Conservation (phyloP, 371 early-diverging fungal genomes). For the Mortierella sp. region DNA sequence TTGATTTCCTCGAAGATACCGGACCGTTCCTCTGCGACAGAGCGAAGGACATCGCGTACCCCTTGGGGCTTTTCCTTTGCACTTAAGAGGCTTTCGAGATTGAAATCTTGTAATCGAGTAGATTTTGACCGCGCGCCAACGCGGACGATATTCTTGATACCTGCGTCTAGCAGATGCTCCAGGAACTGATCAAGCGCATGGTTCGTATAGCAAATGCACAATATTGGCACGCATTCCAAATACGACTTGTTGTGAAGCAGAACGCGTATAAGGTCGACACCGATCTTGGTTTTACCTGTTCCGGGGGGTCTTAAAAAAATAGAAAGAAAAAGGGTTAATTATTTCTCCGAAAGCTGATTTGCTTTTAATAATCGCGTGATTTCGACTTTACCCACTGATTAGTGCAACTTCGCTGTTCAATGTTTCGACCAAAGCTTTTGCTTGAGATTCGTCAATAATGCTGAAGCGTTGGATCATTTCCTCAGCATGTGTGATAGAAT, state of each 20-base stretch:
- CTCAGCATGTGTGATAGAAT: conserved; percentile 13
- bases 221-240: conserved; percentile 57
- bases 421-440: conserved; percentile 53
- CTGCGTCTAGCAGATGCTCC: conserved; percentile 56
- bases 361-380: not conserved
- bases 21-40: not conserved
- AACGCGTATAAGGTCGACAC: conserved; percentile 60
- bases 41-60: conserved; percentile 21
- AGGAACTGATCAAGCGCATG: conserved; percentile 71
- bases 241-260: conserved; percentile 51
- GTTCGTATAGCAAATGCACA: conserved; percentile 66
- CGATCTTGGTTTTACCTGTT: conserved; percentile 66
- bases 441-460: conserved; percentile 53
- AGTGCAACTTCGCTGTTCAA: conserved; percentile 57
- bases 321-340: not conserved
- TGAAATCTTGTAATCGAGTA: conserved; percentile 38
- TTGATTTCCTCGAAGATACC: not conserved
- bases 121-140: conserved; percentile 60
- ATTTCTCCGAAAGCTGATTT: not conserved
- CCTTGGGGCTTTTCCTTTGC: conserved; percentile 1
- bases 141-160: conserved; percentile 53
- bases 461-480: conserved; percentile 16
- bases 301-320: conserved; percentile 62
- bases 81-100: conserved; percentile 26
- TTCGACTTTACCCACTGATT: conserved; percentile 54